Percentiles rank a stretch among this genome's conserved stretches.
phyloP scores from a whole-genome alignment of 257 asterid genomes.

The Capsicum baccatum region DNA sequence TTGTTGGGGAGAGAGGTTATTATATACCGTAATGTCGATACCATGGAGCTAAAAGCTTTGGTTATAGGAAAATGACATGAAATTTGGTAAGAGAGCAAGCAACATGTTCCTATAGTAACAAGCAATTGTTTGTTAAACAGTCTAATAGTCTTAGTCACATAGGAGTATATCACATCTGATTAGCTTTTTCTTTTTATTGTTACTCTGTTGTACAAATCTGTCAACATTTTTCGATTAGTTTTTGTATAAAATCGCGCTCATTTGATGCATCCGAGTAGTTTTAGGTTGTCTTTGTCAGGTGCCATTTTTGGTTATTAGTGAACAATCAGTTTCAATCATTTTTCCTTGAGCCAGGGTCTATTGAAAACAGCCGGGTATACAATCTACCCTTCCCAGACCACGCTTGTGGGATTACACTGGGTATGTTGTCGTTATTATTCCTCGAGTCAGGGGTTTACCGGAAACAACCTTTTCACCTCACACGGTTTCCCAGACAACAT shows the following conservation, averaged over 20 bases:
- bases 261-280: background rate
- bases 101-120: constrained; percentile 11
- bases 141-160: background rate
- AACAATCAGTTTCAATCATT: background rate
- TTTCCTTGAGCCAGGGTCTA: background rate
- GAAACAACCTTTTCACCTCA: no score
- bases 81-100: constrained; percentile 22
- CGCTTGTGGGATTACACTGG: background rate
- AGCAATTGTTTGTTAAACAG: constrained; percentile 6
- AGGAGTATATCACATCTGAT: background rate
- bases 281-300: background rate
- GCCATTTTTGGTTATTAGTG: background rate
- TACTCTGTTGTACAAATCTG: constrained; percentile 16
- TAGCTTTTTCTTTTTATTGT: background rate
- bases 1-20: background rate
- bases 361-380: background rate
- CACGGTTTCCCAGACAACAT: background rate
- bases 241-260: background rate
- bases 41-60: background rate
- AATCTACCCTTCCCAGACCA: fast-evolving
- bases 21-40: constrained; percentile 14
- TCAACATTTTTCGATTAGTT: background rate
- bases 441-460: no score
- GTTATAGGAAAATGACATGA: constrained; percentile 21
- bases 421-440: background rate